Evolutionary conservation across 2,329 filamentous ascomycete genomes (phyloP), one percentile per base, ranked within the genome.

Genomic region (Colletotrichum horii): DNA sequence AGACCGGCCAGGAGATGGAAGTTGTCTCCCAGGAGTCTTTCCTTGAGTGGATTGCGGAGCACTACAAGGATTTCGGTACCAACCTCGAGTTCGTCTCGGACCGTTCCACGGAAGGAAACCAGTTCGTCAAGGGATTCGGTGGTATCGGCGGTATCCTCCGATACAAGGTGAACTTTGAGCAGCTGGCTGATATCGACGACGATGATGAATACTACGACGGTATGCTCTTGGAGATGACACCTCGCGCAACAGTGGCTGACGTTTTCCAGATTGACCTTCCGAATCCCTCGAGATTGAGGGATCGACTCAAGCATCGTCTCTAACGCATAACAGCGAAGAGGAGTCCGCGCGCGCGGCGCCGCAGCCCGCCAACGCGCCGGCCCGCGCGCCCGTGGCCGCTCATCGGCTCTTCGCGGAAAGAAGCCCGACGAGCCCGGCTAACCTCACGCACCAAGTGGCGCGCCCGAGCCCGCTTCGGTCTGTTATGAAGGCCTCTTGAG

Each of bases 161-260:
- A 81, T 99, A 99, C 93, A 98, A 98, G 90, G 95, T 99, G 90
- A 99, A 99, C 90, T 99, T 99, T 88, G 97, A 99, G 88, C 97
- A 99, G 87, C 91, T 99, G 86, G 94, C 94, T 86, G 97, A 98
- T 85, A 91, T 94, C 83, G 93, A 94, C 83, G 96, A 98, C 85
- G 94, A 97, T 84, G 94, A 96, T 87, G 96, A 98, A 85, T 96
- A 96, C 87, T 98, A 98, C 89, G 91, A 92, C 86, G 90, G 89
- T 89, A 81, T 81, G 84, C 78, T 24, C 24, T 8, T 52, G 8
- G 24, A 15, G 32, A 52, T 32, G 16, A 19, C 16, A 61, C 52
- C 28, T 58, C 24, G 7, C 36, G 34, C 36, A 19, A 43, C 22
- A n/a, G 61, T 8, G 60, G n/a, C 67, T 77, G 70, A 78, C 74